A percentile compares a stretch with the other conserved stretches of the same genome.
These are phyloP conservation scores for Plantago ovata DNA, from an alignment of 257 asterid species.

Conservation along the genomic window DNA sequence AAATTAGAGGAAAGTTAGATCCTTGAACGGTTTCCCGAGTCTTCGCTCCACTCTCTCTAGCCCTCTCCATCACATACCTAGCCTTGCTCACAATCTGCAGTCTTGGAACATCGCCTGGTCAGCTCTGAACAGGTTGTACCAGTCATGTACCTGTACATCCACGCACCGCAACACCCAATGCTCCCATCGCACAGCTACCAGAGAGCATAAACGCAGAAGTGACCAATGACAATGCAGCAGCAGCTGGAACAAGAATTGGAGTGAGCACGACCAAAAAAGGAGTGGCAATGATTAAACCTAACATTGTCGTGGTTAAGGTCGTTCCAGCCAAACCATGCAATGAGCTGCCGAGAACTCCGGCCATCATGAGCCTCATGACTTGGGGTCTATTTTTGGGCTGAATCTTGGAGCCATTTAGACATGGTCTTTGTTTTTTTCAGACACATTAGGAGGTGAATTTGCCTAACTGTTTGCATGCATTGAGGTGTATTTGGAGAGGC, in stretches of 20 bases:
- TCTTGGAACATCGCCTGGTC: conserved; percentile 20
- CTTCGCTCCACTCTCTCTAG: conserved; percentile 21
- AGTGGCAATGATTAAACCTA: conserved; percentile 29
- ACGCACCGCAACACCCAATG: conserved; percentile 22
- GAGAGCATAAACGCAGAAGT: conserved; percentile 31
- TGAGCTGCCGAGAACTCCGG: conserved; percentile 31
- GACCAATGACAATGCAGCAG: conserved; percentile 14
- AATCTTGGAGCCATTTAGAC: conserved; percentile 12
- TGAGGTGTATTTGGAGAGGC: conserved; percentile 1
- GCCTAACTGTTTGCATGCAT: no score
- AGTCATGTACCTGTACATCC: conserved; percentile 26
- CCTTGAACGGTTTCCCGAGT: conserved; percentile 11
- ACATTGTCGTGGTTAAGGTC: conserved; percentile 31
- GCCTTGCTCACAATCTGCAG: conserved; percentile 16
- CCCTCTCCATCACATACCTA: conserved; percentile 33
- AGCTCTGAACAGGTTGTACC: conserved; percentile 22
- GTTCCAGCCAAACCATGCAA: conserved; percentile 35
- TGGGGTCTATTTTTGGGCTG: conserved; percentile 16
- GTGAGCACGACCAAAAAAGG: conserved; percentile 31
- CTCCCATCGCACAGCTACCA: conserved; percentile 28
- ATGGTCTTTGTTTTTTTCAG: conserved; percentile 29
- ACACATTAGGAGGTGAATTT: no score
- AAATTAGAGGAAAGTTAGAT: not conserved
- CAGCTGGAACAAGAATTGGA: conserved; percentile 33
- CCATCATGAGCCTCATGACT: conserved; percentile 23